Evolutionary conservation across 2,329 filamentous ascomycete species (phyloP).

Genomic region (Fusarium sp.): DNA sequence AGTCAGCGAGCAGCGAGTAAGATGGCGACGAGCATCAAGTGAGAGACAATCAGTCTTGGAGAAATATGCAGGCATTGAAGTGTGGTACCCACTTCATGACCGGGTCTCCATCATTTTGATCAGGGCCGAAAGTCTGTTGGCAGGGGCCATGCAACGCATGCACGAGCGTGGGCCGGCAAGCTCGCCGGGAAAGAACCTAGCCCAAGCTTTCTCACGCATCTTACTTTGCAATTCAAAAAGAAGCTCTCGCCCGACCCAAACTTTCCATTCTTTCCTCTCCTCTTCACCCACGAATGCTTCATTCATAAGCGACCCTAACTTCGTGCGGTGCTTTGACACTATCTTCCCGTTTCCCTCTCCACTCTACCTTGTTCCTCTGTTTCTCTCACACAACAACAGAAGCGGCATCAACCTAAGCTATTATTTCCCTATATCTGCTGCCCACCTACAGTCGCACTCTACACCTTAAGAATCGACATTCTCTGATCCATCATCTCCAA

Average conservation of each 20-base stretch:
- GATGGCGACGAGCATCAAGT: conserved; percentile 13
- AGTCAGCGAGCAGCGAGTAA: conserved; percentile 22
- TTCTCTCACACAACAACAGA: conserved; percentile 27
- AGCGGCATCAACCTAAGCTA: conserved; percentile 35
- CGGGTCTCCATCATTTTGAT: conserved; percentile 35
- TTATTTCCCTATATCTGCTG: conserved; percentile 30
- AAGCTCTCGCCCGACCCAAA: conserved; percentile 48
- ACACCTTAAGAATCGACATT: conserved; percentile 31
- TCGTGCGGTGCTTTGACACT: conserved; percentile 61
- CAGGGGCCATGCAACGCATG: conserved; percentile 34
- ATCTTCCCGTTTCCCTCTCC: conserved; percentile 39
- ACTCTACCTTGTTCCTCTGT: conserved; percentile 42
- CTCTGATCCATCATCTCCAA: conserved; percentile 13
- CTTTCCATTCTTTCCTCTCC: conserved; percentile 49
- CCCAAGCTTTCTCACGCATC: conserved; percentile 29
- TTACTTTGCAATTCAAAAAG: conserved; percentile 51
- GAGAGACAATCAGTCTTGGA: conserved; percentile 30
- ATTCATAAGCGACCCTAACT: conserved; percentile 55
- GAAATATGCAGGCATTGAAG: conserved; percentile 32
- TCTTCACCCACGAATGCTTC: conserved; percentile 62
- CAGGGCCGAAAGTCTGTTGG: conserved; percentile 42
- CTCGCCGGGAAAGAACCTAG: conserved; percentile 38
- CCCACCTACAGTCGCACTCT: conserved; percentile 34
- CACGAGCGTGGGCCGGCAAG: conserved; percentile 37
- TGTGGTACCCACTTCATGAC: conserved; percentile 28